A percentile compares a stretch with the other conserved stretches of the same genome.
Evolutionary conservation across 495 filamentous ascomycete species (phyloP).

Genomic region (Xylaria intraflava): DNA sequence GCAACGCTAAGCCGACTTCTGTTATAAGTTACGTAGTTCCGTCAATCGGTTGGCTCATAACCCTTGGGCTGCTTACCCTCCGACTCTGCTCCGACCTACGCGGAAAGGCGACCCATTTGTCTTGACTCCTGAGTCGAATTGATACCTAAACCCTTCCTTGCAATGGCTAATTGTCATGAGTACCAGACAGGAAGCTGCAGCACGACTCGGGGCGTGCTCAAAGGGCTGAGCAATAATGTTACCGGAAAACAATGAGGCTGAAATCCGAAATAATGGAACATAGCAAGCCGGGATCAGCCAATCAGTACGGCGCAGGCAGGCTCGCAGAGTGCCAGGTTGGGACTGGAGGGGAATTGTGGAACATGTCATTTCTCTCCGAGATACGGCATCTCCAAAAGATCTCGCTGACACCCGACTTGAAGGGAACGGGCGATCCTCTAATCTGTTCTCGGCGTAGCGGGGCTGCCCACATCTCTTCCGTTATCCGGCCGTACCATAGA

Average conservation of each 20-base stretch:
- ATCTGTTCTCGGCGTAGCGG: background rate
- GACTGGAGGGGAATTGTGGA: background rate
- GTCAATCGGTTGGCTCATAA: background rate
- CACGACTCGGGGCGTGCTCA: background rate
- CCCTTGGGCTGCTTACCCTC: no score
- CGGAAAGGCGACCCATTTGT: no score
- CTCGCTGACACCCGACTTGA: background rate
- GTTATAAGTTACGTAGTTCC: background rate
- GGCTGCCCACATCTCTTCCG: background rate
- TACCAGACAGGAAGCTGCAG: no score
- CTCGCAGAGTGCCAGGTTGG: background rate
- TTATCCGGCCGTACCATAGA: slow-evolving; percentile 2
- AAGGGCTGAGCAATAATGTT: background rate
- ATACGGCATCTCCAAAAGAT: background rate
- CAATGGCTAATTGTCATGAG: no score
- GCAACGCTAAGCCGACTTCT: background rate
- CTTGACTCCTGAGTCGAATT: no score
- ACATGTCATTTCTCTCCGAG: background rate
- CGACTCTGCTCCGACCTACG: no score
- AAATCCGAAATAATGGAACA: background rate
- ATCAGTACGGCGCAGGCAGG: background rate
- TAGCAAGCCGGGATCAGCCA: background rate
- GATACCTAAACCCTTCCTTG: no score
- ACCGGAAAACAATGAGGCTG: background rate
- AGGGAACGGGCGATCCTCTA: background rate